A percentile compares a stretch with the other conserved stretches of the same genome.
These are phyloP conservation scores for Coemansia sp. DNA, from an alignment of 192 early-diverging fungal genomes.

Conservation along the genomic window DNA sequence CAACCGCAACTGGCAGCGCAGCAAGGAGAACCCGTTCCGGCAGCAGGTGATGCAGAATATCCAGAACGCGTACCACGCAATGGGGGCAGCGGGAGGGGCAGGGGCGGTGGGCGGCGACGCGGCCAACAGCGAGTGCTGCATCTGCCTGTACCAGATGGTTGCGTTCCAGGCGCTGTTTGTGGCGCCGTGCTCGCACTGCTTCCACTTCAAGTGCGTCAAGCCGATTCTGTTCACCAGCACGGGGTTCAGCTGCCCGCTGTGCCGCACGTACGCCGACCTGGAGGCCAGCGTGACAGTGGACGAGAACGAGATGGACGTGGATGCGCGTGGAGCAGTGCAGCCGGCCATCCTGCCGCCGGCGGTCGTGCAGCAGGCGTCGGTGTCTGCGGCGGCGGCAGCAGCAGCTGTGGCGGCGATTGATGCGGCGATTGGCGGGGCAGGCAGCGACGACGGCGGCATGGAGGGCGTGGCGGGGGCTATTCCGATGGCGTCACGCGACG, in stretches of 20 bases:
- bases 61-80: conserved; percentile 43
- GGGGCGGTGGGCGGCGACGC: conserved; percentile 31
- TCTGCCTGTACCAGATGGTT: conserved; percentile 83
- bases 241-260: conserved; percentile 85
- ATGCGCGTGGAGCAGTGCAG: conserved; percentile 12
- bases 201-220: conserved; percentile 91
- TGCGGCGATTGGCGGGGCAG: conserved; percentile 22
- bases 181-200: conserved; percentile 90
- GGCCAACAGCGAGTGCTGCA: conserved; percentile 73
- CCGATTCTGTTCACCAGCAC: conserved; percentile 72
- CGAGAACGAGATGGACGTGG: conserved; percentile 53
- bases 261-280: conserved; percentile 88
- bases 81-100: conserved; percentile 10
- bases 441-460: conserved; percentile 2
- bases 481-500: conserved; percentile 25
- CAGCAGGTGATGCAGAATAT: conserved; percentile 51
- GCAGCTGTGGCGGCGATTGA: conserved; percentile 29
- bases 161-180: conserved; percentile 90
- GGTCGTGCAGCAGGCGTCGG: conserved; percentile 15
- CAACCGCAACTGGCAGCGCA: conserved; percentile 66
- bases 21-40: conserved; percentile 62
- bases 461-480: background rate
- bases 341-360: conserved; percentile 23
- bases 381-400: conserved; percentile 10
- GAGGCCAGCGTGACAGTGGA: conserved; percentile 67